Evolutionary conservation across 2,329 filamentous ascomycete species (phyloP), one percentile per base, ranked within the genome.

Genomic region (Calonectria leucothoes): DNA sequence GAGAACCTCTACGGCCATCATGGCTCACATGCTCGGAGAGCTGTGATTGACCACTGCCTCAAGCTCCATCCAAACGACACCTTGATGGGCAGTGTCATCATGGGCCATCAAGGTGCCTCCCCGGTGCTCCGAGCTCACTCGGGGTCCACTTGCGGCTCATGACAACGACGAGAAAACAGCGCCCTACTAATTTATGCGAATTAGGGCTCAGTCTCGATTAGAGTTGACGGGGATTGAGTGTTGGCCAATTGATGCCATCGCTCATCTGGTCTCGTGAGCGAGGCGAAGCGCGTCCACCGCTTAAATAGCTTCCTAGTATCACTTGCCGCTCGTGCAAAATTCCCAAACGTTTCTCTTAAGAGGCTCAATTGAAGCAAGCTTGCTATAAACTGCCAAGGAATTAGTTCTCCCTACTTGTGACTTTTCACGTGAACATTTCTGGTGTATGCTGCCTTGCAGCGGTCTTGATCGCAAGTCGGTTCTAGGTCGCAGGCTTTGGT

Each of bases 1-100:
- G 69, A 72, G 72, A 71, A 73, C 71, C 71, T 57, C 63, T 73
- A 52, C 37, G 71, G 71, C 17, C 65, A 39, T 42, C 51, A 42
- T 37, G 12, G 31, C 42, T 23, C 25, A 17, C 20, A 20, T 59
- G 17, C 35, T 48, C 42, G 20, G 17, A 29, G 48, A 39, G 57
- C 23, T 59, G 15, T 69, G 65, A 66, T 66, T 69, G 48, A 69
- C 14, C 49, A 49, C 14, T 33, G 12, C 6, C 39, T 45, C 20
- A 31, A 45, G 45, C 42, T 55, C 64, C 31, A 27, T 66, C 27
- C 52, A 33, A 52, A 23, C 14, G 42, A 67, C 67, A 73, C 71
- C 71, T 42, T 73, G 71, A 73, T 73, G 52, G 67, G 27, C 66
- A 70, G 33, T 39, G 31, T 73, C 66, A 55, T 57, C 52, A 73